Percentiles rank a stretch among this genome's conserved stretches.
phyloP scores from a whole-genome alignment of 371 early-diverging fungal species.

The Mortierella sp. region DNA sequence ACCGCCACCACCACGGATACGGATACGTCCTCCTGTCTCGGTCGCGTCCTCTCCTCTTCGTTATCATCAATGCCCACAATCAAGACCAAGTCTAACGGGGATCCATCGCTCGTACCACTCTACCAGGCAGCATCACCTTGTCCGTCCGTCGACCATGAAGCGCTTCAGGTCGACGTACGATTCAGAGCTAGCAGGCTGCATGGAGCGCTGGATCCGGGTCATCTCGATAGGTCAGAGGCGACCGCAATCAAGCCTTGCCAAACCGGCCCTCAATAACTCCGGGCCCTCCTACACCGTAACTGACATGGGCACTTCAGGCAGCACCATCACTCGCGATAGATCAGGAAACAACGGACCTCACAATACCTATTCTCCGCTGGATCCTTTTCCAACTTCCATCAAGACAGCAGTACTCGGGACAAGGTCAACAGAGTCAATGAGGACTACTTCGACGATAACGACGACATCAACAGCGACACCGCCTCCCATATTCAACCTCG shows the following conservation, averaged over 20 bases:
- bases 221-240: constrained; percentile 24
- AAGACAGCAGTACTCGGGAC: not conserved
- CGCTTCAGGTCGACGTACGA: constrained; percentile 28
- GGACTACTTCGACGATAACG: not conserved
- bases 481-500: not conserved
- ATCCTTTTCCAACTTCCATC: not conserved
- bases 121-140: not conserved
- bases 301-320: constrained; percentile 4
- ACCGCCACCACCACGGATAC: not conserved
- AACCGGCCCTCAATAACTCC: constrained; percentile 7
- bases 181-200: constrained; percentile 39
- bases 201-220: constrained; percentile 51
- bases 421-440: not conserved
- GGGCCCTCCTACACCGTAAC: constrained; percentile 19
- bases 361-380: not conserved
- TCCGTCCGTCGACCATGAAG: not conserved
- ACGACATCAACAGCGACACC: not conserved
- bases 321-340: not conserved
- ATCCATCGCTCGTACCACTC: constrained; percentile 10
- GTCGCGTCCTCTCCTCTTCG: not conserved
- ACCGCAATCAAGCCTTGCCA: constrained; percentile 29
- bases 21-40: not conserved
- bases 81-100: not conserved
- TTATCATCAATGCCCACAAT: not conserved
- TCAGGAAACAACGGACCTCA: not conserved